Percentiles rank a stretch among this genome's conserved stretches.
Conservation (phyloP, 768 basidiomycete genomes). For the Termitomyces sp. region DNA sequence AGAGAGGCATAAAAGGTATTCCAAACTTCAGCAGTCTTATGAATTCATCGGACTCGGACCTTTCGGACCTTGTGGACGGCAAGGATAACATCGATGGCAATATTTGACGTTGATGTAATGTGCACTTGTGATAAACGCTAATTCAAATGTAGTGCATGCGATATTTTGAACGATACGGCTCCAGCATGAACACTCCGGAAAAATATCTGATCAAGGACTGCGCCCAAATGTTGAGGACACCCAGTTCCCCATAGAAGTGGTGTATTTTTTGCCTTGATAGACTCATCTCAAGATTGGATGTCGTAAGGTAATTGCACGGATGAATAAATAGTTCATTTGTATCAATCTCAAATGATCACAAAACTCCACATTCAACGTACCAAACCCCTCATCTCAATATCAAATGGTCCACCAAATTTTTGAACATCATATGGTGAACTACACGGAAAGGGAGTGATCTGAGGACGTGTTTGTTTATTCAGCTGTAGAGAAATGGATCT, state of each 20-base stretch:
- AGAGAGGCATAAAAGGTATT: neutral
- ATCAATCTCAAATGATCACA: neutral
- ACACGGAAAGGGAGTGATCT: neutral
- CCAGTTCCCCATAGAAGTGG: neutral
- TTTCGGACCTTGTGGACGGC: neutral
- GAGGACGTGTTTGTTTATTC: neutral
- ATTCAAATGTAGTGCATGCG: neutral
- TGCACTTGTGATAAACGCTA: neutral
- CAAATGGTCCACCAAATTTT: neutral
- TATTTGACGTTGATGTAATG: neutral
- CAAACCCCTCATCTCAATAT: neutral
- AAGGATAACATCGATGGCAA: neutral
- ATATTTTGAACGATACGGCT: neutral
- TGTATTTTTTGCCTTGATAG: no score
- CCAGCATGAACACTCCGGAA: neutral
- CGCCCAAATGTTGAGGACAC: neutral
- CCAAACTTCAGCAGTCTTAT: neutral
- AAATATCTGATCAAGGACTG: neutral
- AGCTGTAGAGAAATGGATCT: neutral
- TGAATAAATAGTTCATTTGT: neutral
- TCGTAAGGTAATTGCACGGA: neutral
- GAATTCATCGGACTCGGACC: neutral
- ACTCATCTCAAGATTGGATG: neutral
- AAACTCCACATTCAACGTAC: neutral
- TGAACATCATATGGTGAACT: neutral